Evolutionary conservation across 768 basidiomycete species (phyloP).

Genomic region (Grammothele lineata): DNA sequence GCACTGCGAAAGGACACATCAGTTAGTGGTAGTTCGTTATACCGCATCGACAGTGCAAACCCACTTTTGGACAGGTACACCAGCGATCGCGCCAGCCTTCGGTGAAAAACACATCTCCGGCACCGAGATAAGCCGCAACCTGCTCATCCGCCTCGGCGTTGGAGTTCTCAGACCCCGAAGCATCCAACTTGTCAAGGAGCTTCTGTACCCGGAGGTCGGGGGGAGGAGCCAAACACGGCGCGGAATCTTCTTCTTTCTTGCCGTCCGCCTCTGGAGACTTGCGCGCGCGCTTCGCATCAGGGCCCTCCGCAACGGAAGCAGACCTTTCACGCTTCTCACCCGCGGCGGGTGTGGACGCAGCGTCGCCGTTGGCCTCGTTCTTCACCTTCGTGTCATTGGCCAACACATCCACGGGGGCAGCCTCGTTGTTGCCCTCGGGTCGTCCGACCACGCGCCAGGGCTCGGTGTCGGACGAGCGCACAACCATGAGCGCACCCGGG

Average conservation of each 20-base stretch:
- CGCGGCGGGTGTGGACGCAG: neutral
- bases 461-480: slow-evolving; percentile 41
- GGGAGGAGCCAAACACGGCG: no score
- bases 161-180: slow-evolving; percentile 13
- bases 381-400: slow-evolving; percentile 3
- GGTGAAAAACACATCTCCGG: slow-evolving; percentile 73
- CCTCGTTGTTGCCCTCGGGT: slow-evolving; percentile 19
- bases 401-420: slow-evolving; percentile 26
- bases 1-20: slow-evolving; percentile 42
- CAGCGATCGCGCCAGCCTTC: slow-evolving; percentile 74
- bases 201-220: neutral
- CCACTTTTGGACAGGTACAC: slow-evolving; percentile 67
- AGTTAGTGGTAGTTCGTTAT: neutral
- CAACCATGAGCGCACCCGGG: slow-evolving; percentile 60
- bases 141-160: slow-evolving; percentile 15
- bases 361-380: neutral
- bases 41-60: slow-evolving; percentile 14
- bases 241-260: no score
- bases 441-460: slow-evolving; percentile 53
- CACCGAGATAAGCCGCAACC: slow-evolving; percentile 35
- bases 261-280: slow-evolving; percentile 35
- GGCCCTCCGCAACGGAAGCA: slow-evolving; percentile 27
- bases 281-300: slow-evolving; percentile 40
- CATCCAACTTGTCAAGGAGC: slow-evolving; percentile 28
- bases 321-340: slow-evolving; percentile 44